Evolutionary conservation across 352 stramenopile species (phyloP), one percentile per base, ranked within the genome.

Genomic region (Phytophthora europaea): DNA sequence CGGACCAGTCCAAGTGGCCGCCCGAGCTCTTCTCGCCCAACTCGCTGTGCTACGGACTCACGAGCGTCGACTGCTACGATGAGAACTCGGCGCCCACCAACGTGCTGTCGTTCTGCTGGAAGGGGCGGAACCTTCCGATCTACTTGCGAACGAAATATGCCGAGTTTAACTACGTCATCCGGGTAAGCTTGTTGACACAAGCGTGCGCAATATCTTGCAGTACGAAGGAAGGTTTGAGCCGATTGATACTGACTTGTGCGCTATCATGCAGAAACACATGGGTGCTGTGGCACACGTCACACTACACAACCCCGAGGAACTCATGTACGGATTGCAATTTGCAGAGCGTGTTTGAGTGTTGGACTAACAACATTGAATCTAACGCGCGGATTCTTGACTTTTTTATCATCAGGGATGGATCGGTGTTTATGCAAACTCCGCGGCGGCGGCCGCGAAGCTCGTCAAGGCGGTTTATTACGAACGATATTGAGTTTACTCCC

Each of bases 141-240:
- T 94, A 94, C 50, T 50, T 96, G 45, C 88, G 90, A 53, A 94
- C 88, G 7, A 97, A 97, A 63, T 94, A 92, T 76, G 89, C 89
- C 4, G 90, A 97, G 74, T 97, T 95, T 72, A 93, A 97, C 70
- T 90, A 96, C 56, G 85, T 94, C 45, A 97, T 97, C 70, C 77
- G 87, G 63, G 89, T 94, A 57, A 61, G 82, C 76, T 36, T 13
- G 18, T 47, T 45, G 4, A 54, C 48, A 63, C 8, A 31, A 47
- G 9, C 13, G 9, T 1, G 15, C 38, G 6, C 38, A 16, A 16
- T 47, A n/a, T 47, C 38, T n/a, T 47, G 38, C 38, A n/a, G 38
- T 47, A 6, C 34, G 34, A 15, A 40, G 34, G 34, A 40, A 40
- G 34, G 4, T 40, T 6, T 6, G 34, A 15, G 34, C 34, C 28